These are phyloP conservation scores for Cytospora schulzeri DNA, from an alignment of 2,329 filamentous ascomycete species.

Conservation along the genomic window DNA sequence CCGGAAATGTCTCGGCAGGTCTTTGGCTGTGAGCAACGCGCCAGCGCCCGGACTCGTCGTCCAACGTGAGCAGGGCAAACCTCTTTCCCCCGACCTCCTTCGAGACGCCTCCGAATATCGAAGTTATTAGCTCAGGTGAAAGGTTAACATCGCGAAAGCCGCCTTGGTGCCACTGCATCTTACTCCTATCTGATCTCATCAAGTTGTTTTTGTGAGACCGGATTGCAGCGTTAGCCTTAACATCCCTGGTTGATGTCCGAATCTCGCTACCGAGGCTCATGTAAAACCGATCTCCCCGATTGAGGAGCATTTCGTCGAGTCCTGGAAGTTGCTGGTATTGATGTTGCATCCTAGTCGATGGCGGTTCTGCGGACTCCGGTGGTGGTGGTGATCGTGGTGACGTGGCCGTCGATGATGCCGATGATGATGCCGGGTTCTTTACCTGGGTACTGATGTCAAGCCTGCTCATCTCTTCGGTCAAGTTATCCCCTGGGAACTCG, in stretches of 20 bases:
- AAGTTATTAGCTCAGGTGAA: conserved; percentile 11
- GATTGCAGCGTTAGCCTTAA: neutral
- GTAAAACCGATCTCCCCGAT: neutral
- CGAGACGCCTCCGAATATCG: conserved; percentile 12
- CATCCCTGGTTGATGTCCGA: neutral
- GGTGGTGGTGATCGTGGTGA: neutral
- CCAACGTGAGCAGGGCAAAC: conserved; percentile 16
- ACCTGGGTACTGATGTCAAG: conserved; percentile 13
- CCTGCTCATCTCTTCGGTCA: conserved; percentile 17
- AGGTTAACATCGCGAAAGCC: neutral
- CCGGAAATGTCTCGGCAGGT: neutral
- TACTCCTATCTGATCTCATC: neutral
- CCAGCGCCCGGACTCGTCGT: conserved; percentile 22
- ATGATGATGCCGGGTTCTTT: neutral
- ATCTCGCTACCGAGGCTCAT: neutral
- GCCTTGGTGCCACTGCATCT: neutral
- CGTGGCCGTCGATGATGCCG: neutral
- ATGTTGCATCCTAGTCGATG: neutral
- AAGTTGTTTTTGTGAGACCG: neutral
- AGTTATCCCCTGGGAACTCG: neutral
- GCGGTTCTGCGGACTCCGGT: neutral
- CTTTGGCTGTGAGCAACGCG: conserved; percentile 7
- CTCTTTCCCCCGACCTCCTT: neutral
- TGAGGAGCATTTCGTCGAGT: neutral
- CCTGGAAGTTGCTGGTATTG: neutral